Base-by-base conservation (phyloP, 345 rosid species). In the Stellera chamaejasme region DNA sequence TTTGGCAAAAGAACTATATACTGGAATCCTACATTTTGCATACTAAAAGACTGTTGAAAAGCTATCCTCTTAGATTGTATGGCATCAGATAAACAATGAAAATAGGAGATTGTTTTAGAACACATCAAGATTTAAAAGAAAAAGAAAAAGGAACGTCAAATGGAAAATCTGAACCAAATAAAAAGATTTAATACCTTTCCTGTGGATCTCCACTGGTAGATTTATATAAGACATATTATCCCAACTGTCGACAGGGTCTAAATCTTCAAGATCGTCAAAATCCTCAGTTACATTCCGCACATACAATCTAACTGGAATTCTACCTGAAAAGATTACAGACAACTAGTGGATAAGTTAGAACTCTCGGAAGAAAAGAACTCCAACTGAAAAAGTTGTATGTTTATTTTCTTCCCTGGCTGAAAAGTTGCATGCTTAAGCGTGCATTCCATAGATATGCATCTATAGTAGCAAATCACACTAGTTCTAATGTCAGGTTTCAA, bases 231-330 rank as follows among this genome's bases (percentile, higher is more conserved):
- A 79, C 61, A 89, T 74, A 52, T 81, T 78, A 72, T 89, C 99
- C 99, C 99, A 93, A 43, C 74, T 72, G 66, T 82, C 91, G 44
- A 84, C 61, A 63, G 54, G 74, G 12, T 81, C 79, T 16, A 72
- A 65, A 72, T 80, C 90, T 65, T 84, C 96, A 55, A 79, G 65
- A 66, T 84, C 80, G 74, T 81, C 86, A 64, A 79, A 81, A 72
- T 86, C 77, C 65, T 75, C 68, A 25, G 61, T 68, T 13, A 80
- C 64, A 58, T 62, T 68, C 75, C 83, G 63, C 50, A 93, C 75
- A 64, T 89, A 87, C 65, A 93, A 63, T 60, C 97, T 82, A 61
- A 93, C 84, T 14, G 97, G 94, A 70, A 87, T 67, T 71, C 84
- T 84, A 41, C 79, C 99, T 88, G 82, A 54, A n/a, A 63, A 45